phyloP scores from a whole-genome alignment of 2,329 filamentous ascomycete species.

The Pseudogymnoascus sp. region DNA sequence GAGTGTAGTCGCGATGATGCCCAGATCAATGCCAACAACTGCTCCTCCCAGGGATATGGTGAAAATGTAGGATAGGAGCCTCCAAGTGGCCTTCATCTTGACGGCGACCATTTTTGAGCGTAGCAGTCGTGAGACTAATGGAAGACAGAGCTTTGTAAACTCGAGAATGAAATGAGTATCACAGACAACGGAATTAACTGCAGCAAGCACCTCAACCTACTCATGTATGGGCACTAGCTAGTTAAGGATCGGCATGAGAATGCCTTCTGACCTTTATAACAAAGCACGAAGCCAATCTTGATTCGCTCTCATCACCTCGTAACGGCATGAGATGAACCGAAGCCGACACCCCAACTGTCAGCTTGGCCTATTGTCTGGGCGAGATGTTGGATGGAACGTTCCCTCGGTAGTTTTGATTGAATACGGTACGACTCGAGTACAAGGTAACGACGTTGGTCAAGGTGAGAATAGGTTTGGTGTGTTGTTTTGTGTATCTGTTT shows the following conservation, averaged over 20 bases:
- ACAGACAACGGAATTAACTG: background rate
- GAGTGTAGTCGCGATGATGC: slow-evolving; percentile 3
- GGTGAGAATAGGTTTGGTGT: background rate
- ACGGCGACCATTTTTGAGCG: background rate
- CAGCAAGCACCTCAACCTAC: background rate
- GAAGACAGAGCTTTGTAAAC: background rate
- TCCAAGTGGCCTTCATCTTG: slow-evolving; percentile 1
- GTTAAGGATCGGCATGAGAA: background rate
- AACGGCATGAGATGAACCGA: background rate
- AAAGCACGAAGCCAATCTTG: background rate
- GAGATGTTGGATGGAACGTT: slow-evolving; percentile 5
- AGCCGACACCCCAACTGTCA: background rate
- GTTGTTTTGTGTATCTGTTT: background rate
- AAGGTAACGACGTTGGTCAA: background rate
- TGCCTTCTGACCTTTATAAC: slow-evolving; percentile 7
- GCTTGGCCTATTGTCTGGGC: background rate
- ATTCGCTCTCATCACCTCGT: background rate
- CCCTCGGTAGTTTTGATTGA: background rate
- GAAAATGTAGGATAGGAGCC: background rate
- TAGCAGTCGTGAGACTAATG: background rate
- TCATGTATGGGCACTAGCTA: background rate
- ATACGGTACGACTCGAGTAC: background rate
- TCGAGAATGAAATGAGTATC: background rate
- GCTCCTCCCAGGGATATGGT: background rate
- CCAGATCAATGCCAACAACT: background rate